phyloP scores from a whole-genome alignment of 2,329 filamentous ascomycete genomes.

The Westerdykella sp. region DNA sequence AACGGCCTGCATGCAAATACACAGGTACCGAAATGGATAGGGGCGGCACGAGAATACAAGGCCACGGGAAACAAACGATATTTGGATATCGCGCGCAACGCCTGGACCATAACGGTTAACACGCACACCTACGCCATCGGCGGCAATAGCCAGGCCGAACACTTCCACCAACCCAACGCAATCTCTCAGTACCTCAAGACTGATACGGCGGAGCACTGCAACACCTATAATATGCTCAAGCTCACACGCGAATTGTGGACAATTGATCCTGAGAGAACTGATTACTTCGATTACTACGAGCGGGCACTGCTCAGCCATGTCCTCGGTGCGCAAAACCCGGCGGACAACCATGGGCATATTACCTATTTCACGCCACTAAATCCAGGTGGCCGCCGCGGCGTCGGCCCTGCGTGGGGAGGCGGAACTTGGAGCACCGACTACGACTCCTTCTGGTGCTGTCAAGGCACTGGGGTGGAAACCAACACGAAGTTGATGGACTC shows the following conservation, averaged over 20 bases:
- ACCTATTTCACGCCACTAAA: constrained; percentile 51
- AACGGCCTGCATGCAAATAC: constrained; percentile 50
- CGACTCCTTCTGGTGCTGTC: constrained; percentile 50
- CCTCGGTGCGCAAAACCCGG: constrained; percentile 45
- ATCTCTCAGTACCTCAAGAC: constrained; percentile 41
- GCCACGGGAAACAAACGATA: constrained; percentile 44
- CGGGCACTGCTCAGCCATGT: constrained; percentile 47
- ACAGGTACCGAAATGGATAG: constrained; percentile 51
- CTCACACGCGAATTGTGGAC: constrained; percentile 49
- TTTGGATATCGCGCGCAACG: constrained; percentile 46
- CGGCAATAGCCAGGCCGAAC: constrained; percentile 50
- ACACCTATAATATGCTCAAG: constrained; percentile 54
- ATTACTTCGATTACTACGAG: constrained; percentile 52
- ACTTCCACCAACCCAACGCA: constrained; percentile 45
- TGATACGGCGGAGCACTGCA: constrained; percentile 50
- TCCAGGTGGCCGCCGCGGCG: constrained; percentile 43
- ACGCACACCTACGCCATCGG: constrained; percentile 50
- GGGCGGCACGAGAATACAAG: constrained; percentile 45
- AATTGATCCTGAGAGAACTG: constrained; percentile 36
- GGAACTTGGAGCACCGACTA: constrained; percentile 52
- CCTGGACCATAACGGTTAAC: constrained; percentile 44
- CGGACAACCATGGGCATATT: constrained; percentile 43
- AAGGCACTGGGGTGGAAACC: constrained; percentile 48
- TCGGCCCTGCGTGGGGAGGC: constrained; percentile 48
- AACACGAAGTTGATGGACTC: constrained; percentile 52